Percentiles rank a stretch among this genome's conserved stretches.
These are phyloP conservation scores for Niveomyces coronatus DNA, from an alignment of 2,329 filamentous ascomycete species.

Conservation along the genomic window DNA sequence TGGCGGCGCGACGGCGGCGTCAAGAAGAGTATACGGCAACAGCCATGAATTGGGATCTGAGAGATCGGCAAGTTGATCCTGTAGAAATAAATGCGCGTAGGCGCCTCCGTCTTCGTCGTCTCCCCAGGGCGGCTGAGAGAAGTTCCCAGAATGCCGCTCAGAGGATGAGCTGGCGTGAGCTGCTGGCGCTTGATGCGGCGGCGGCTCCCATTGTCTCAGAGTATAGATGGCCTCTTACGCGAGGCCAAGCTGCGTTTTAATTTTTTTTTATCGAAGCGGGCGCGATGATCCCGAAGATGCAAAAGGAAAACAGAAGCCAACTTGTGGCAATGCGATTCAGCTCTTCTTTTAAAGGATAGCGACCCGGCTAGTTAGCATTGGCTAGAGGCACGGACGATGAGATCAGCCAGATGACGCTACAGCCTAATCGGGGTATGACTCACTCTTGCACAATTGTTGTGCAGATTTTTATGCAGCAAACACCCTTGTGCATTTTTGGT, in stretches of 20 bases:
- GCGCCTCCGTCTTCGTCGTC: conserved; percentile 2
- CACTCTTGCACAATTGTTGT: too few relatives aligned
- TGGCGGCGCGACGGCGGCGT: background rate
- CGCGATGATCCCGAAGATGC: too few relatives aligned
- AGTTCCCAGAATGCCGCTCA: background rate
- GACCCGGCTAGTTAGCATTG: too few relatives aligned
- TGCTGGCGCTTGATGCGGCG: conserved; percentile 4
- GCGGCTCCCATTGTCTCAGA: conserved; percentile 9
- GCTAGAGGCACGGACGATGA: too few relatives aligned
- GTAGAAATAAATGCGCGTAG: background rate
- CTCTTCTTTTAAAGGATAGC: too few relatives aligned
- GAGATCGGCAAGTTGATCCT: background rate
- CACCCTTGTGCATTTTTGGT: too few relatives aligned
- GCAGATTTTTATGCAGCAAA: too few relatives aligned
- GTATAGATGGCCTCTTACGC: conserved; percentile 9
- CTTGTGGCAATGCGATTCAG: too few relatives aligned
- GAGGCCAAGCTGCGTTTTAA: conserved; percentile 8
- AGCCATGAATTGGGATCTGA: background rate
- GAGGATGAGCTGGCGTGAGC: conserved; percentile 8
- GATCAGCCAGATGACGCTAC: too few relatives aligned
- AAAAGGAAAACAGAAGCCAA: too few relatives aligned
- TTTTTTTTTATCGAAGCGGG: too few relatives aligned
- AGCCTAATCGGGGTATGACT: too few relatives aligned
- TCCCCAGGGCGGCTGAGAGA: conserved; percentile 6
- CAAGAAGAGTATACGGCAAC: background rate